phyloP scores from a whole-genome alignment of 495 filamentous ascomycete species.

The Lasiosphaeria ovina region DNA sequence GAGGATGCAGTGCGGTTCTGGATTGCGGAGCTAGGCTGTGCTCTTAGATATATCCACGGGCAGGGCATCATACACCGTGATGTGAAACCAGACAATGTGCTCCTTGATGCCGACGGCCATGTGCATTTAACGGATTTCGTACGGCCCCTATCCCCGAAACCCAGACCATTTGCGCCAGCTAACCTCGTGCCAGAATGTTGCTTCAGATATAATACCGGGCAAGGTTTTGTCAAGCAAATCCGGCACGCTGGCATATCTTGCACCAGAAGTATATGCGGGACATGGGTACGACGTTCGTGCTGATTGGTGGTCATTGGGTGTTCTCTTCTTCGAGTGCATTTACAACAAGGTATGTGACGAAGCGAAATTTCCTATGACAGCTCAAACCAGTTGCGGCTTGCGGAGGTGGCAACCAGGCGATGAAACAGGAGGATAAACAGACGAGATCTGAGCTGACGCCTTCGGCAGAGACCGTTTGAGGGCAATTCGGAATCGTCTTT shows the following conservation, averaged over 20 bases:
- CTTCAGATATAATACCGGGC: conserved; percentile 83
- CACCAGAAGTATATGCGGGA: conserved; percentile 91
- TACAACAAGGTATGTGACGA: conserved; percentile 80
- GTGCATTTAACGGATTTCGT: conserved; percentile 98
- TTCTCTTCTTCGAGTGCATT: conserved; percentile 97
- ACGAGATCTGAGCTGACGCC: conserved; percentile 35
- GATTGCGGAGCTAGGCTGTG: conserved; percentile 92
- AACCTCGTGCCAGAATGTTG: conserved; percentile 74
- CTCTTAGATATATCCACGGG: conserved; percentile 83
- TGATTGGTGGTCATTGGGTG: conserved; percentile 98
- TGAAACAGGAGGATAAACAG: not conserved
- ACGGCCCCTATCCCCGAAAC: conserved; percentile 33
- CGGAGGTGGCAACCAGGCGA: not conserved
- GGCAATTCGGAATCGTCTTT: conserved; percentile 79
- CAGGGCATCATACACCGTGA: conserved; percentile 96
- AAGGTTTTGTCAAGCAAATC: conserved; percentile 91
- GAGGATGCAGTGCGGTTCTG: conserved; percentile 96
- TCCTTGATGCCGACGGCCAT: conserved; percentile 91
- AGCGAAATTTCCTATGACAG: not conserved
- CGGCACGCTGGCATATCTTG: conserved; percentile 91
- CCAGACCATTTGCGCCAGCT: conserved; percentile 15
- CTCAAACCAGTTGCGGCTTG: not conserved
- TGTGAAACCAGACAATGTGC: conserved; percentile 94
- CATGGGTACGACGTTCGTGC: conserved; percentile 82
- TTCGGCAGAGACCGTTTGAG: conserved; percentile 75